Evolutionary conservation across 164 flowering plant species (phyloP).

Genomic region (Stephania yunnanensis): DNA sequence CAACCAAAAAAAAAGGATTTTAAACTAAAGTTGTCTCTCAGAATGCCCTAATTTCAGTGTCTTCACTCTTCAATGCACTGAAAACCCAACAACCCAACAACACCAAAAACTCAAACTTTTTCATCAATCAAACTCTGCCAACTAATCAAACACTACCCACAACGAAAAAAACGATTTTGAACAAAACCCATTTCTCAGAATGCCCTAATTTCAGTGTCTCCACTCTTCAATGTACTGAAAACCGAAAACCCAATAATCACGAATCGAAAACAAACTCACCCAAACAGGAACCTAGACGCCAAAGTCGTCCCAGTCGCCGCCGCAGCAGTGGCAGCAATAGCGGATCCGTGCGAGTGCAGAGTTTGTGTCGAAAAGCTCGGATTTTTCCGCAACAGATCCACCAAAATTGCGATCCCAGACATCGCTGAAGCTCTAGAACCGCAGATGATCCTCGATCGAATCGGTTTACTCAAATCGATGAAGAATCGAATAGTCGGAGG

Average conservation of each 20-base stretch:
- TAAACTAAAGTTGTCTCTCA: background rate
- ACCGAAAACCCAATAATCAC: background rate
- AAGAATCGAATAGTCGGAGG: background rate
- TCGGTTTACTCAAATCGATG: background rate
- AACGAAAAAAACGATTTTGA: background rate
- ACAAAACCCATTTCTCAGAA: background rate
- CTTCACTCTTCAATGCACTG: background rate
- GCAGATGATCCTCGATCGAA: background rate
- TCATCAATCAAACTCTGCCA: background rate
- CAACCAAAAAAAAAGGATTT: background rate
- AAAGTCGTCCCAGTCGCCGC: constrained; percentile 42
- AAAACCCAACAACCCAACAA: background rate
- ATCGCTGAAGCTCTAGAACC: constrained; percentile 13
- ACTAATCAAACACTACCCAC: no score
- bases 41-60: background rate
- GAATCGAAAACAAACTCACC: constrained; percentile 29
- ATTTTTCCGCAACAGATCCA: constrained; percentile 53
- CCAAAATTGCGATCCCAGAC: constrained; percentile 41
- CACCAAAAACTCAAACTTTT: background rate
- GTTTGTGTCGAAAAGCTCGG: constrained; percentile 33
- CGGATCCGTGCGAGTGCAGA: constrained; percentile 40
- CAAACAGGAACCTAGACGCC: constrained; percentile 44
- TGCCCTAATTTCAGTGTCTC: background rate
- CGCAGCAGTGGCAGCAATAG: constrained; percentile 47
- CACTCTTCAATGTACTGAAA: background rate